Conservation (phyloP, 139 green algal species). For the Chlorella sp. region DNA sequence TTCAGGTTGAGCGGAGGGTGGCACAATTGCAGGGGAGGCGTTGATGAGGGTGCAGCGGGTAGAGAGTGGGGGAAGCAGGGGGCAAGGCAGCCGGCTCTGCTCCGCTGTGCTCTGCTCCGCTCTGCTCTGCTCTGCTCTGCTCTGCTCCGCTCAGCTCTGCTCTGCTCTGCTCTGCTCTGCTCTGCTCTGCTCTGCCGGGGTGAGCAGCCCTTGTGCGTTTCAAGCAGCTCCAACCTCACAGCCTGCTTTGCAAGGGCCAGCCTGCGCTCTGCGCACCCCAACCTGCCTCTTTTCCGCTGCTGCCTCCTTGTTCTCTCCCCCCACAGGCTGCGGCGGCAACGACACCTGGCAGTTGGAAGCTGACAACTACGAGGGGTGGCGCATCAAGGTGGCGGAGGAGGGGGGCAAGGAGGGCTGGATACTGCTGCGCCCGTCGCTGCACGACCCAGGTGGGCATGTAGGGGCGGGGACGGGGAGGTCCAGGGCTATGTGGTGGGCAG, state of each 20-base stretch:
- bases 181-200: background rate
- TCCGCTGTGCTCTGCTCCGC: background rate
- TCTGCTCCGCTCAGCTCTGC: background rate
- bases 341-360: slow-evolving; percentile 72
- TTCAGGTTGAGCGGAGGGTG: too few relatives aligned
- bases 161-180: background rate
- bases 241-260: background rate
- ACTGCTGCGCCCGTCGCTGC: slow-evolving; percentile 87
- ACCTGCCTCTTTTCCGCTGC: background rate
- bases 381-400: slow-evolving; percentile 74
- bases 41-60: too few relatives aligned
- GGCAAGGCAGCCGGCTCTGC: background rate
- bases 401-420: slow-evolving; percentile 85
- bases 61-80: too few relatives aligned
- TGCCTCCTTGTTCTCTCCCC: background rate
- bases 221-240: background rate
- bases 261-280: too few relatives aligned
- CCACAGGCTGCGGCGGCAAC: slow-evolving; percentile 31
- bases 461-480: background rate
- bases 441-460: slow-evolving; percentile 73
- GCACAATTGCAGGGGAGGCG: too few relatives aligned
- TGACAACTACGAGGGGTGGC: slow-evolving; percentile 91
- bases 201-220: background rate
- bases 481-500: background rate
- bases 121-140: background rate